These are phyloP conservation scores for Apiotrichum veenhuisii DNA, from an alignment of 1,284 basidiomycete species.

Conservation along the genomic window DNA sequence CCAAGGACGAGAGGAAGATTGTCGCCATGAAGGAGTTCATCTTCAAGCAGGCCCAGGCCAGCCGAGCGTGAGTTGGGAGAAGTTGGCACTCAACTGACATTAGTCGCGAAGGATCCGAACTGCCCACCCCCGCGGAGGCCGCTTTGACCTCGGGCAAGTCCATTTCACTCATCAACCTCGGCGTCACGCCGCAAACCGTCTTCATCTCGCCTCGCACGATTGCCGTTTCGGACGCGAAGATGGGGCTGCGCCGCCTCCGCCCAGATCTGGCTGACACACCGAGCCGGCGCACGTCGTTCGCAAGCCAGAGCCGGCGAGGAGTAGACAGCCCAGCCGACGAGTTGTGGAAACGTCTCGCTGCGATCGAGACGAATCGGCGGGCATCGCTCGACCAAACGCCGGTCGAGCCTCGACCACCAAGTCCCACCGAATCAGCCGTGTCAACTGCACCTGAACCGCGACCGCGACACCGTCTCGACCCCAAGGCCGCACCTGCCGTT, in stretches of 20 bases:
- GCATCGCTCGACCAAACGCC: not conserved
- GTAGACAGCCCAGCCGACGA: slow-evolving; percentile 42
- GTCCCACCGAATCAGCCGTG: slow-evolving; percentile 37
- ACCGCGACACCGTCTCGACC: slow-evolving; percentile 51
- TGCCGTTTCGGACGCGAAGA: slow-evolving; percentile 35
- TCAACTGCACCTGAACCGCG: slow-evolving; percentile 36
- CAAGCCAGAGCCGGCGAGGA: slow-evolving; percentile 33
- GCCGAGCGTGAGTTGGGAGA: slow-evolving; percentile 54
- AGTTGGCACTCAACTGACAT: slow-evolving; percentile 2
- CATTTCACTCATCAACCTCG: slow-evolving; percentile 67
- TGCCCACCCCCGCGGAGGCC: slow-evolving; percentile 20
- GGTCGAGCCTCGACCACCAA: slow-evolving; percentile 1
- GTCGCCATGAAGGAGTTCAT: slow-evolving; percentile 81
- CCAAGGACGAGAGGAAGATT: slow-evolving; percentile 43
- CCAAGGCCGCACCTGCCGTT: slow-evolving; percentile 77
- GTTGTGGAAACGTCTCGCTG: slow-evolving; percentile 36
- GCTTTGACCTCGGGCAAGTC: slow-evolving; percentile 33
- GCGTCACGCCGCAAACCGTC: slow-evolving; percentile 90
- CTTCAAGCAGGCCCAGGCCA: slow-evolving; percentile 69
- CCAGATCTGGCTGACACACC: slow-evolving; percentile 24
- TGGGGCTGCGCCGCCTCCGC: slow-evolving; percentile 35
- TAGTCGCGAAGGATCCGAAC: slow-evolving; percentile 30
- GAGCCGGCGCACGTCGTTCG: slow-evolving; percentile 42
- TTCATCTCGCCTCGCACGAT: slow-evolving; percentile 64
- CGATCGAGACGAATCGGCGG: slow-evolving; percentile 29